Percentiles rank a stretch among this genome's conserved stretches.
Conservation (phyloP, 169 alveolate species). For the Besnoitia besnoiti region DNA sequence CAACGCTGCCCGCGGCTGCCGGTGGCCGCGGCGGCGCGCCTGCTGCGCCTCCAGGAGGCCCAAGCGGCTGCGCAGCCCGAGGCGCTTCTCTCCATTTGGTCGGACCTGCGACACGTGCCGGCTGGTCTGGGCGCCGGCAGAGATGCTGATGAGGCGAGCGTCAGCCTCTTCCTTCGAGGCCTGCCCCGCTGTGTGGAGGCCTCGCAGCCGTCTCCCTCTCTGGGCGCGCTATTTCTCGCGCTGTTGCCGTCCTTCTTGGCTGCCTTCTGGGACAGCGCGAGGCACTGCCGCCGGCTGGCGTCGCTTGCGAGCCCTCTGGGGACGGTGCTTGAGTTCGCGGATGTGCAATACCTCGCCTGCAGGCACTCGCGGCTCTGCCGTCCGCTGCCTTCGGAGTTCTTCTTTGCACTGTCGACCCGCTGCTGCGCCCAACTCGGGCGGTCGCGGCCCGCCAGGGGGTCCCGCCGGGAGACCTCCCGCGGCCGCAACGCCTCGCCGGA, state of each 20-base stretch:
- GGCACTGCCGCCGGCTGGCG: neutral
- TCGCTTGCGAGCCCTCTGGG: neutral
- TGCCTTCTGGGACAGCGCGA: neutral
- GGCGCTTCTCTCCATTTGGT: no score
- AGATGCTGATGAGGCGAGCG: no score
- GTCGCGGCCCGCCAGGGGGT: neutral
- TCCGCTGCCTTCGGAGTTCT: neutral
- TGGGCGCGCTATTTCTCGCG: neutral
- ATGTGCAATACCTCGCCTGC: neutral
- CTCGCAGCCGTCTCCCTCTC: no score
- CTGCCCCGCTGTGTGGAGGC: no score
- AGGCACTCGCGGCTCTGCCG: constrained; percentile 6
- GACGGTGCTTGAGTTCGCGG: neutral
- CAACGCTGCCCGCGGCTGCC: neutral
- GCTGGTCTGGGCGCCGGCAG: no score
- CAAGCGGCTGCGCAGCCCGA: neutral
- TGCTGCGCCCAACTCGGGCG: neutral
- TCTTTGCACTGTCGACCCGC: neutral
- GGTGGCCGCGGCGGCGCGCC: neutral
- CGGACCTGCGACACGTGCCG: no score
- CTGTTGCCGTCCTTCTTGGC: neutral
- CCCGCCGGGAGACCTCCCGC: neutral
- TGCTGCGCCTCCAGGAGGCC: neutral
- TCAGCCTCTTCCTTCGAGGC: no score
- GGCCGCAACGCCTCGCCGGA: neutral